Evolutionary conservation across 345 rosid species (phyloP), one percentile per base, ranked within the genome.

Genomic region (Brassica cretica): DNA sequence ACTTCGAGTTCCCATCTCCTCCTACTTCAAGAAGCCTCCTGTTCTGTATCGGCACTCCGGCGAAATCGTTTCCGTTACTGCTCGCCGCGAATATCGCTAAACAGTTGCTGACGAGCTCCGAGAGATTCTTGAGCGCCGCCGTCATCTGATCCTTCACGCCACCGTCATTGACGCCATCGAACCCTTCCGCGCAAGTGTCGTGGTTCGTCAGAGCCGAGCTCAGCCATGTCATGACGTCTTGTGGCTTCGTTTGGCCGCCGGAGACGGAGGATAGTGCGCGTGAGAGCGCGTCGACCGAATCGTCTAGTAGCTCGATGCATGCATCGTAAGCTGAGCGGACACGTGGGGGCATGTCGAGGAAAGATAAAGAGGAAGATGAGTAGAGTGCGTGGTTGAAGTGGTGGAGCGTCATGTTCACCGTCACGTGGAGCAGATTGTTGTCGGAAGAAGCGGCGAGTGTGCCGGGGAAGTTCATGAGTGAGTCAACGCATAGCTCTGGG

Each of bases 1-100:
- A 86, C 19, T 16, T 77, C 61, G 85, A 84, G 10, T 24, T 76
- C 64, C 53, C 77, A 0, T 71, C 86, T 12, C 21, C 77, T 33
- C 39, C 64, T 1, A 14, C 5, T 9, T 8, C 70, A 51, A 81
- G 6, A 80, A 89, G 35, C 70, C 92, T 82, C 80, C 80, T 68
- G 79, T 93, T 95, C 89, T 95, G 92, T 65, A 93, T 88, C 64
- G 99, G 99, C 1, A 95, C 89, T n/a, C 99, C 99, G 8, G 83
- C 63, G 81, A 93, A 95, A 21, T 93, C 96, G 72, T n/a, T 49
- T 3, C 56, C 56, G 14, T 68, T 76, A 4, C 66, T 55, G 3
- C 49, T 76, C 25, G 87, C 88, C 8, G 97, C 69, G 65, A 88
- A 95, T 1, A 95, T 93, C n/a, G 99, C 91, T 56, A 95, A 61